phyloP scores from a whole-genome alignment of 352 stramenopile genomes.

The Plasmopara muralis region DNA sequence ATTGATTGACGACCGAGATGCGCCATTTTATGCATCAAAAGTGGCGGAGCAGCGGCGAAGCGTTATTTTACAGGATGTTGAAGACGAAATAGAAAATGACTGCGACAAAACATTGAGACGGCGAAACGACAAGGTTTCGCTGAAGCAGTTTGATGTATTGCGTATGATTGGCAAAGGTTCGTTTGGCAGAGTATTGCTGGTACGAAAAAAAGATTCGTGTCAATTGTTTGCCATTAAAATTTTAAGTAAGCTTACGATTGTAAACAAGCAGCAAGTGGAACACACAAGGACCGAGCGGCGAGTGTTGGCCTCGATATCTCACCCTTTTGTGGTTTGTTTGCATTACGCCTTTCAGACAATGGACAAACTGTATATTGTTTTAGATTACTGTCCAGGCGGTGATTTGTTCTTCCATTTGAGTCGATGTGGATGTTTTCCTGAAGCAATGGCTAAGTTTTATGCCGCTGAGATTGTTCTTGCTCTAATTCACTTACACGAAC shows the following conservation, averaged over 20 bases:
- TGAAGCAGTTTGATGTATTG: constrained; percentile 86
- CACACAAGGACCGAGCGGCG: constrained; percentile 78
- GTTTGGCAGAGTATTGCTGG: constrained; percentile 90
- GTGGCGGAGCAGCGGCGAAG: constrained; percentile 40
- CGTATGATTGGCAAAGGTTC: constrained; percentile 90
- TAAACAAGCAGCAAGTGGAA: constrained; percentile 81
- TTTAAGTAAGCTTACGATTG: constrained; percentile 67
- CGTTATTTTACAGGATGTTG: constrained; percentile 62
- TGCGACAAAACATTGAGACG: constrained; percentile 17
- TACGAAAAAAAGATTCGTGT: constrained; percentile 68
- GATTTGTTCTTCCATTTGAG: constrained; percentile 81
- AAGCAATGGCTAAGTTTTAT: constrained; percentile 82
- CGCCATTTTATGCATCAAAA: constrained; percentile 23
- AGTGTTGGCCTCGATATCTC: constrained; percentile 70
- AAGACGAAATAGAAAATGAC: constrained; percentile 46
- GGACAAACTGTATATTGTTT: constrained; percentile 79
- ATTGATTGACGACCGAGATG: constrained; percentile 18
- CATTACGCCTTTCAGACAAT: constrained; percentile 87
- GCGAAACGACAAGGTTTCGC: constrained; percentile 49
- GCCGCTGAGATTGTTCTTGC: constrained; percentile 77
- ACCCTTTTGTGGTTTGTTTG: constrained; percentile 85
- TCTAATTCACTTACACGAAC: constrained; percentile 79
- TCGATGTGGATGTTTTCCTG: constrained; percentile 68
- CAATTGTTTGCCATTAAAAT: constrained; percentile 84
- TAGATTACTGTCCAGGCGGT: constrained; percentile 81